phyloP scores from a whole-genome alignment of 257 asterid genomes.

The Anisodus acutangulus region DNA sequence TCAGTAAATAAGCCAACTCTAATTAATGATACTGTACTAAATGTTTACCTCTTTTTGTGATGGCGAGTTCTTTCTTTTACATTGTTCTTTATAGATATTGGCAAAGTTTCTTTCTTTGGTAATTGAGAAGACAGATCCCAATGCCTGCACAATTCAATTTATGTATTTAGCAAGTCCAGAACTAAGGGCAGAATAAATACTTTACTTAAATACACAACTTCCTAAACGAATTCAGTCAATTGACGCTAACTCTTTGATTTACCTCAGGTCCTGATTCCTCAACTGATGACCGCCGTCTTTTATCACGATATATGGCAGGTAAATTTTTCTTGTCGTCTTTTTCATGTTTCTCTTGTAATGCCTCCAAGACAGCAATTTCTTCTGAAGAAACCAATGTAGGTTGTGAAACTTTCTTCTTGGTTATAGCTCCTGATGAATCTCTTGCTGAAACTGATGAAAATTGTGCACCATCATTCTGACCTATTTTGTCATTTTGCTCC shows the following conservation, averaged over 20 bases:
- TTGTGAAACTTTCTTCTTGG: background rate
- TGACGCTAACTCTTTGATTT: background rate
- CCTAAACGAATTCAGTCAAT: background rate
- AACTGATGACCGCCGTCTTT: constrained; percentile 10
- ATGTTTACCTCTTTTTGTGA: background rate
- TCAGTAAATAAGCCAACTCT: too few species aligned
- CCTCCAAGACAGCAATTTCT: background rate
- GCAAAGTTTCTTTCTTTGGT: background rate
- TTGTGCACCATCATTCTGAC: background rate
- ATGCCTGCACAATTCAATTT: constrained; percentile 24
- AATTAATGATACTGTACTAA: too few species aligned
- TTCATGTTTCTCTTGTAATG: background rate
- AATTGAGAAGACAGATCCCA: constrained; percentile 16
- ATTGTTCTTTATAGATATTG: background rate
- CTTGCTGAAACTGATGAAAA: background rate
- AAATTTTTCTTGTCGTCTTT: background rate
- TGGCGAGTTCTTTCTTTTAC: constrained; percentile 17
- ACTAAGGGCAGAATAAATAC: background rate
- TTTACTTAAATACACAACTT: too few species aligned
- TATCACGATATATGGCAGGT: constrained; percentile 10
- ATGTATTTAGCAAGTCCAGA: background rate
- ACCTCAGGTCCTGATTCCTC: background rate
- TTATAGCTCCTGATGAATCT: background rate
- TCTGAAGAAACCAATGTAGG: background rate
- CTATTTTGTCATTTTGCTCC: background rate